Base-by-base conservation (phyloP, 306 rosid genomes). In the Medicago arabica region DNA sequence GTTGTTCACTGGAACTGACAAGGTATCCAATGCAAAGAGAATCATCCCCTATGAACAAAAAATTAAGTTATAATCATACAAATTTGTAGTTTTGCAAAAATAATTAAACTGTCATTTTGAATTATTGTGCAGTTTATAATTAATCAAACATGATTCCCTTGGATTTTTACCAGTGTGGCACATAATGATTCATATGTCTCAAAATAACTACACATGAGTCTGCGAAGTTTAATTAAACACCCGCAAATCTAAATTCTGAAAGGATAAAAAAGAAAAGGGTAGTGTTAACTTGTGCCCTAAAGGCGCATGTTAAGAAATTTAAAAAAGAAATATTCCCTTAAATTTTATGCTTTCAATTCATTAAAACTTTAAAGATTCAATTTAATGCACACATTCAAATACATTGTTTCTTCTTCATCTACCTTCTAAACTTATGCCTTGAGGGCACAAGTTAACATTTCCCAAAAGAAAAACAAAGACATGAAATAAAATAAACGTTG, bases 21-120 rank as follows among this genome's bases (percentile, higher is more conserved):
- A 15, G 63, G 86, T 15, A 83, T 79, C 81, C 86, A 47, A 75
- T 71, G 86, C 55, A 70, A 64, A 63, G 55, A 46, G 58, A 50
- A 62, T 19, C 71, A 62, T 66, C 62, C 62, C 71, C 75, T n/a
- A 62, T 15, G 57, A 28, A 70, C 69, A 77, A 59, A 80, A 84
- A 80, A 75, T 46, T 39, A 61, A 25, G n/a, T 5, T 60, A 65
- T 73, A 55, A 75, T 58, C 67, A 81, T 74, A 60, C 41, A 67
- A 18, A 73, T 62, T 82, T 55, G 61, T 71, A 57, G 17, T 39
- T 18, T 16, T 41, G 46, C 34, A 62, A 80, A 61, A 80, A 76
- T 80, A 69, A 51, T 15, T 15, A 7, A 3, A 62, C 70, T 64
- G 25, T 63, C 18, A 67, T 82, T 75, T 8, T 63, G 78, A 75